Base-by-base conservation (phyloP, 2,329 filamentous ascomycete genomes). In the Colletotrichum sp. region DNA sequence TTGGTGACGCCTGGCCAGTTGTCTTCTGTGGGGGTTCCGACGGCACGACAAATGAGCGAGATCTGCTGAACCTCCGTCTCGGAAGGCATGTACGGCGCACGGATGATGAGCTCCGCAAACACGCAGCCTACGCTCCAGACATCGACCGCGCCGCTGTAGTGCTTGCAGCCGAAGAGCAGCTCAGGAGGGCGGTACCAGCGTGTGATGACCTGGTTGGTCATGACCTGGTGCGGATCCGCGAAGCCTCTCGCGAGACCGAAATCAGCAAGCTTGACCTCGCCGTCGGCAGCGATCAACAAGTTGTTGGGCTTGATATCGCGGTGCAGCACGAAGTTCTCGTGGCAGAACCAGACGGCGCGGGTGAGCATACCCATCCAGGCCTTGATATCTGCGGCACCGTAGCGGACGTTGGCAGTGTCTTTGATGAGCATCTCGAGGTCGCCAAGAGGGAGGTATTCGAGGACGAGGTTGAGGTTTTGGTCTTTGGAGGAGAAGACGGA, bases 261-360 rank as follows among this genome's bases (percentile, higher is more conserved):
- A 93, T 99, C 97, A 43, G 96, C 97, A 67, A 99, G 92, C 84
- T 99, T 99, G 82, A 99, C 92, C 82, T 96, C 95, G 65, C 97
- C 96, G 82, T 98, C 95, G 57, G 95, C 94, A 26, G 96, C 96
- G 80, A 99, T 98, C 75, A 99, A 90, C 85, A 99, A 88, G 87
- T 99, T 99, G 91, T 99, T 99, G 64, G 96, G 96, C 86, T 99
- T 99, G 88, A 99, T 99, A 88, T 99, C 97, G 80, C 97, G 95
- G 86, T 99, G 97, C 34, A 99, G 90, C 21, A 99, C 92, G 80
- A 94, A 96, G 84, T 97, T 98, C 83, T 96, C 95, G 85, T 99
- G 97, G 85, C 97, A 99, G 88, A 98, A 99, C 93, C 95, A 98
- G 32, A 99, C 92, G 30, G 94, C 97, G 57, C 96, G 93, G 32